Base-by-base conservation (phyloP, 1,139 yeast species). In the Kurtzmaniella quercitrusa region DNA sequence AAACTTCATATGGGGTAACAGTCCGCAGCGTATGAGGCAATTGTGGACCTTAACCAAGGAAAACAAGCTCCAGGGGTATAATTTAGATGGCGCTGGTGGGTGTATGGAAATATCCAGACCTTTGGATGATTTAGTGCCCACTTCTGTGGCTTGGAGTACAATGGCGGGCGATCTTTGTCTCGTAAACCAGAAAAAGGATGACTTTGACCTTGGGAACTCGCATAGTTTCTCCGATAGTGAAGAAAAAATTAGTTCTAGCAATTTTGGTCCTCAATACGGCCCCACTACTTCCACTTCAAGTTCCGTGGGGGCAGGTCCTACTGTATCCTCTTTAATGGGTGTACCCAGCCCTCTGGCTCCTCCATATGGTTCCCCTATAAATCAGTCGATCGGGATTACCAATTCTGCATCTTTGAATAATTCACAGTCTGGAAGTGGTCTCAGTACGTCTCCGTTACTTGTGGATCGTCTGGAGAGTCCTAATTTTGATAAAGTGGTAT, bases 111-210 rank as follows among this genome's bases (percentile, higher is more conserved):
- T 83, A 29, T 65, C 76, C 1, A 62, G 70, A 21, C 79, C 83
- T 1, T 62, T 80, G 7, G 82, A 81, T 41, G 75, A 77, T 40
- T 58, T 87, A 41, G 70, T 79, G 5, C 62, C 75, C 3, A 70
- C 73, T 1, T 70, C 87, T 0, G 56, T 78, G 34, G 69, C 81
- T 1, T 87, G 95, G 84, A 47, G 77, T 66, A 60, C 58, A 37
- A 63, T 67, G 2, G 57, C 64, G 25, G 74, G 77, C 38, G 76
- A 76, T 42, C 55, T 85, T 37, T 55, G 77, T 3, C 77, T 81
- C 51, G 73, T 81, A 5, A 69, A 69, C 39, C 89, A 83, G 56
- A 72, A 72, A 19, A 70, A 67, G 44, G 43, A 58, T 23, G 81
- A 76, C 31, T 76, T 70, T 51, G 77, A 70, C 18, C 36, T 31